These are phyloP conservation scores for Oenanthe javanica DNA, from an alignment of 140 eudicot species.

Conservation along the genomic window DNA sequence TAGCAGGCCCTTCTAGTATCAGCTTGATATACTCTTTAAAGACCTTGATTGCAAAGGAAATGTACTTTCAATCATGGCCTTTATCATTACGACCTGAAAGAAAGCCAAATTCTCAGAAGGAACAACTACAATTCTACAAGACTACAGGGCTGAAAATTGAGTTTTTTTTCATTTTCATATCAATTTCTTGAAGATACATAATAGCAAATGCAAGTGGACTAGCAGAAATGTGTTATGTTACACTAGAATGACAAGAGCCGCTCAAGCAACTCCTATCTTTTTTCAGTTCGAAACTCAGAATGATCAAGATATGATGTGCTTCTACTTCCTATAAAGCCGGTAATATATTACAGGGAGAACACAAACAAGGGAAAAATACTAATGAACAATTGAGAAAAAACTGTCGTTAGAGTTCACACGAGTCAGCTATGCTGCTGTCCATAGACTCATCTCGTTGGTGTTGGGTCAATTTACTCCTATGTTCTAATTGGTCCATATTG, in stretches of 20 bases:
- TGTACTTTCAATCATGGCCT: neutral
- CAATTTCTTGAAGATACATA: neutral
- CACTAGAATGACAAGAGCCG: constrained; percentile 17
- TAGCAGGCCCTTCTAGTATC: neutral
- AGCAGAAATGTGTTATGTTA: constrained; percentile 1
- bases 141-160: neutral
- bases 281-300: constrained; percentile 14
- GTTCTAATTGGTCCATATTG: constrained; percentile 42
- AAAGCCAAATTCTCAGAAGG: neutral
- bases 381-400: neutral
- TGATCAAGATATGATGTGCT: constrained; percentile 8
- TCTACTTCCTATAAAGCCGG: constrained; percentile 20
- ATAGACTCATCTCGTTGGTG: constrained; percentile 60
- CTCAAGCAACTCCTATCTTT: constrained; percentile 19
- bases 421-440: constrained; percentile 48
- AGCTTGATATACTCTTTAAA: neutral
- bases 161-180: neutral
- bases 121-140: neutral
- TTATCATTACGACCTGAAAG: neutral
- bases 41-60: neutral
- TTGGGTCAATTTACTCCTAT: constrained; percentile 32
- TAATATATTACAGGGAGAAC: constrained; percentile 30
- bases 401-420: constrained; percentile 38
- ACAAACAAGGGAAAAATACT: constrained; percentile 5
- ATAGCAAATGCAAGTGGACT: neutral